Conservation (phyloP, 2,329 filamentous ascomycete genomes). For the Alternaria longipes region DNA sequence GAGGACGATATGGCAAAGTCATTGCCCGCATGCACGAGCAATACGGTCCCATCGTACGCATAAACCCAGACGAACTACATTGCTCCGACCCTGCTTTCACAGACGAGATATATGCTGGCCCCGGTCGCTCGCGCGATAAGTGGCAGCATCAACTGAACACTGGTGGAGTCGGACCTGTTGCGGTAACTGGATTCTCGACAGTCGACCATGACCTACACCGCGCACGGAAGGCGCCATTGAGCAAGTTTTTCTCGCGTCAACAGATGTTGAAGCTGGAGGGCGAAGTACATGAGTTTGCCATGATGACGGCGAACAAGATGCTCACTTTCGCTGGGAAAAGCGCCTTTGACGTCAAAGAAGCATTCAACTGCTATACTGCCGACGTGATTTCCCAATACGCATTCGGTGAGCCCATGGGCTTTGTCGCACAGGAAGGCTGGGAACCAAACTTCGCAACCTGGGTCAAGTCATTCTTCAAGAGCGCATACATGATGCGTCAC, state of each 20-base stretch:
- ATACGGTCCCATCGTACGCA: slow-evolving; percentile 41
- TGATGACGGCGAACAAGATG: slow-evolving; percentile 28
- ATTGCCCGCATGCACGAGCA: slow-evolving; percentile 47
- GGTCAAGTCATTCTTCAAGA: slow-evolving; percentile 39
- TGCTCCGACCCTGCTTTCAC: slow-evolving; percentile 44
- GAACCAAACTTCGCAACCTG: slow-evolving; percentile 40
- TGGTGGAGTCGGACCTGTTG: slow-evolving; percentile 36
- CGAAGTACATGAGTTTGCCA: slow-evolving; percentile 32
- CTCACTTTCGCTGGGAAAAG: slow-evolving; percentile 31
- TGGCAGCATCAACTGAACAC: slow-evolving; percentile 38
- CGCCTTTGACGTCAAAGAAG: slow-evolving; percentile 39
- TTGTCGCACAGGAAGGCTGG: slow-evolving; percentile 40
- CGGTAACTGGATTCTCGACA: slow-evolving; percentile 38
- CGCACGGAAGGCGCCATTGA: slow-evolving; percentile 41
- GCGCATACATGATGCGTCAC: slow-evolving; percentile 42
- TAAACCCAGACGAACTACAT: slow-evolving; percentile 47
- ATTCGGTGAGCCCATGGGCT: slow-evolving; percentile 40
- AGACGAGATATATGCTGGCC: slow-evolving; percentile 46
- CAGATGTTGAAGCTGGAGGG: slow-evolving; percentile 39
- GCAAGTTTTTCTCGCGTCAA: slow-evolving; percentile 49
- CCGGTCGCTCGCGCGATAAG: slow-evolving; percentile 33
- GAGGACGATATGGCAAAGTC: slow-evolving; percentile 46
- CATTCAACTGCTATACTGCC: slow-evolving; percentile 39
- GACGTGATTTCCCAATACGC: slow-evolving; percentile 40
- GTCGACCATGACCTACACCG: slow-evolving; percentile 47